Base-by-base conservation (phyloP, 371 early-diverging fungal species). In the Mortierella sp. region DNA sequence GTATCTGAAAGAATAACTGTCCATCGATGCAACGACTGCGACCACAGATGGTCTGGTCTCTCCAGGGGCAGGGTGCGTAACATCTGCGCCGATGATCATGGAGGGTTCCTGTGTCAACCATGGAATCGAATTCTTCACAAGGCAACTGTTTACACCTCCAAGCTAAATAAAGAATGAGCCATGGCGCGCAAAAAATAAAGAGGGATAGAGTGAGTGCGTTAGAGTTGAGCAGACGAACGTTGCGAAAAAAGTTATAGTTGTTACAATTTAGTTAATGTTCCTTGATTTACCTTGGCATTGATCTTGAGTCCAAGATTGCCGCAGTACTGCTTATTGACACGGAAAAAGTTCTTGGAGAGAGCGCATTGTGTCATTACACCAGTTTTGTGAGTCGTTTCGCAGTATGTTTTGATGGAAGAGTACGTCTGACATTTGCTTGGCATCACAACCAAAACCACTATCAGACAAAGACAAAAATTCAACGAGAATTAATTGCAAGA, bases 31-130 rank as follows among this genome's bases (percentile, higher is more conserved):
- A 1, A 81, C 81, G 21, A 81, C 81, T n/a, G 81, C 81, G 5
- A 64, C 75, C 7, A 75, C 74, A 2, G 87, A 86, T 0, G 85
- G 78, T 13, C 73, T 69, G 61, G 33, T 70, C 32, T 85, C 86
- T 32, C 84, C 86, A 9, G 86, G 84, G 6, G 84, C 67, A 11
- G 88, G 87, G 58, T 92, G 92, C 10, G 90, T 87, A 21, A 92
- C 91, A 79, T 92, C 92, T 5, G 90, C 90, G 28, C 93, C 93
- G 67, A 92, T 66, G 10, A 92, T 69, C 57, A 93, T 84, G 38
- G 90, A 89, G 0, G 88, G 83, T 6, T 67, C 73, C 7, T 77
- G 36, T 36, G 67, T 45, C 4, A 86, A 62, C 60, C 76, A 84
- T 0, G 84, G 84, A 24, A 88, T 59, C 28, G 82, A 64, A 0